Conservation (phyloP, 2,329 filamentous ascomycete genomes). For the Botryotinia calthae region DNA sequence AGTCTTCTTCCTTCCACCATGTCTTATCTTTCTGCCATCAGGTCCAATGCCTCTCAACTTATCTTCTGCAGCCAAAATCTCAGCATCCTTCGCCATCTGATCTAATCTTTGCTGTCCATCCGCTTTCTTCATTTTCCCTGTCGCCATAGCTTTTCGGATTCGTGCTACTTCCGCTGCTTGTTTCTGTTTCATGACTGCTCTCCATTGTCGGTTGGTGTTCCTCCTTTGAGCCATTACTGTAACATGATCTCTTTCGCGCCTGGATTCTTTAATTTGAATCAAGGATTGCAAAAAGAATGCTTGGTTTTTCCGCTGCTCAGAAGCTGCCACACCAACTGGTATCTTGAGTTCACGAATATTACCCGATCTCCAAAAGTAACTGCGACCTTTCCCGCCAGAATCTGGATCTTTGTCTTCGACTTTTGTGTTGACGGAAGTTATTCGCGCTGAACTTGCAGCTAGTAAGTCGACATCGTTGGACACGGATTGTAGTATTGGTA, state of each 20-base stretch:
- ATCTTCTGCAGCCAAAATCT: constrained; percentile 16
- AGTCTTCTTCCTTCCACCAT: constrained; percentile 17
- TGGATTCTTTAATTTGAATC: constrained; percentile 61
- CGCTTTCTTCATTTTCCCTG: constrained; percentile 10
- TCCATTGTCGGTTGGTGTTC: constrained; percentile 30
- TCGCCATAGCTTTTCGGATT: constrained; percentile 25
- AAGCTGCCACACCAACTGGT: constrained; percentile 33
- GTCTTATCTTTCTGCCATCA: constrained; percentile 9
- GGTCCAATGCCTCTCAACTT: constrained; percentile 11
- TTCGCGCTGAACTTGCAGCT: constrained; percentile 65
- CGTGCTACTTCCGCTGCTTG: constrained; percentile 27
- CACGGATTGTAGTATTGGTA: constrained; percentile 51
- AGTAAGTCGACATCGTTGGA: constrained; percentile 66
- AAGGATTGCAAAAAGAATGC: constrained; percentile 62
- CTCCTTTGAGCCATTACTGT: constrained; percentile 53
- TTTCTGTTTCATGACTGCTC: constrained; percentile 21
- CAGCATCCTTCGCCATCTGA: constrained; percentile 29
- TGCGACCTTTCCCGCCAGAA: neutral
- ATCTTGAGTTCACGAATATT: constrained; percentile 21
- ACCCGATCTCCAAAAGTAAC: constrained; percentile 13
- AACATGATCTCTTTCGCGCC: constrained; percentile 63
- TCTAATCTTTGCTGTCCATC: constrained; percentile 24
- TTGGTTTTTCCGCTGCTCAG: constrained; percentile 43
- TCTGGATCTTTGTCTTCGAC: constrained; percentile 16
- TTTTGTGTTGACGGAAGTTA: constrained; percentile 55